phyloP scores from a whole-genome alignment of 1,284 basidiomycete species.

The Leccinum subrobustum region DNA sequence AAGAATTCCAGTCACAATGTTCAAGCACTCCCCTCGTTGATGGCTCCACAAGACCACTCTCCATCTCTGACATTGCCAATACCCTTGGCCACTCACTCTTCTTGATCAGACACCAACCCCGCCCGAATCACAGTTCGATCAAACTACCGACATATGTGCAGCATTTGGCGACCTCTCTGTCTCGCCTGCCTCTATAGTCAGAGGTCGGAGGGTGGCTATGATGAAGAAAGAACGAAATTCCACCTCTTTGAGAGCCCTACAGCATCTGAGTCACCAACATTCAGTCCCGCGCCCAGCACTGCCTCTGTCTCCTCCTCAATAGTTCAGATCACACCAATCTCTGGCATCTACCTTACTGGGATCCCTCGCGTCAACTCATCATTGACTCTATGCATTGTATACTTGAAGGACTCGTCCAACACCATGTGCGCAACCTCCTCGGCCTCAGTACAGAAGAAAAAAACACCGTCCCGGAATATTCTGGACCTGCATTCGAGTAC shows the following conservation, averaged over 20 bases:
- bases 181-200: background rate
- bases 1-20: background rate
- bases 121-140: background rate
- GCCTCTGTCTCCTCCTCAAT: background rate
- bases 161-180: background rate
- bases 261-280: background rate
- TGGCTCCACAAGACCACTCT: background rate
- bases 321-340: constrained; percentile 2
- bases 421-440: background rate
- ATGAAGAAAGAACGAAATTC: background rate
- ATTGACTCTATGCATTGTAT: constrained; percentile 23
- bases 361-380: constrained; percentile 13
- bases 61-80: background rate
- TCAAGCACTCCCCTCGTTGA: background rate
- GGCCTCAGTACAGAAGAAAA: background rate
- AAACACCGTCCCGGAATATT: background rate
- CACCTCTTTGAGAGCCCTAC: background rate
- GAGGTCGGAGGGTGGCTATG: background rate
- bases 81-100: background rate
- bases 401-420: constrained; percentile 13
- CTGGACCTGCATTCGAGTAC: background rate
- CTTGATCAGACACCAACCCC: background rate
- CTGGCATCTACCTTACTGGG: constrained; percentile 21
- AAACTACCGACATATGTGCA: background rate
- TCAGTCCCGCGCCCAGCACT: background rate